Conservation (phyloP, 768 basidiomycete species). For the Coprinopsis strossmayeri region DNA sequence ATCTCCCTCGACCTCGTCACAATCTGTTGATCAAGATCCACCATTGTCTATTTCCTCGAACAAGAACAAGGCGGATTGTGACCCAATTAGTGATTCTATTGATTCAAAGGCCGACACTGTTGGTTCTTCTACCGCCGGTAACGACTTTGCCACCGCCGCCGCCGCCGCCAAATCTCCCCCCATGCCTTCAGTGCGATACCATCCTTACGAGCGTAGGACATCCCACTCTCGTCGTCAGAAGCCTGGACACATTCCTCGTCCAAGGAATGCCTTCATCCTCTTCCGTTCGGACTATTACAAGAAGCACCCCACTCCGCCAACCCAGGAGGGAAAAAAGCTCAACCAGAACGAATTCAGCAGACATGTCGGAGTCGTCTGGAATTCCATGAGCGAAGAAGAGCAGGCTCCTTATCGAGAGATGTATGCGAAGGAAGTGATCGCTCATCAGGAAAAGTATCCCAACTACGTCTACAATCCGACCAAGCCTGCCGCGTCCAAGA, state of each 20-base stretch:
- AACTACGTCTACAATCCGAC: background rate
- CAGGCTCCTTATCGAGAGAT: background rate
- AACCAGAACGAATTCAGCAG: conserved; percentile 1
- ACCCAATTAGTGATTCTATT: too few species aligned
- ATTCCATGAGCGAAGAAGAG: background rate
- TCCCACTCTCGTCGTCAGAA: conserved; percentile 45
- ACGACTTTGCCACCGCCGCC: background rate
- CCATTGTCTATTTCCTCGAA: too few species aligned
- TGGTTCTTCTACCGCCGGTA: too few species aligned
- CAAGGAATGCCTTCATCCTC: conserved; percentile 75
- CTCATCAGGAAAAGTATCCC: background rate
- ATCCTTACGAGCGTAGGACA: background rate
- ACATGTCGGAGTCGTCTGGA: background rate
- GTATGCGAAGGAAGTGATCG: background rate
- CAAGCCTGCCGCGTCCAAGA: background rate
- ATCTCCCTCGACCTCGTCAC: too few species aligned
- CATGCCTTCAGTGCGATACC: background rate
- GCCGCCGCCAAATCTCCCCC: background rate
- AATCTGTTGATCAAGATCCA: too few species aligned
- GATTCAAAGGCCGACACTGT: too few species aligned
- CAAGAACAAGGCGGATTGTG: too few species aligned
- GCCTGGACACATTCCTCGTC: conserved; percentile 58
- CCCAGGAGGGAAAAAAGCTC: background rate
- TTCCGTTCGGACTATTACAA: conserved; percentile 60
- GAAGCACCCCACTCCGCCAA: background rate